These are phyloP conservation scores for Candida ortonii DNA, from an alignment of 805 yeast species.

Conservation along the genomic window DNA sequence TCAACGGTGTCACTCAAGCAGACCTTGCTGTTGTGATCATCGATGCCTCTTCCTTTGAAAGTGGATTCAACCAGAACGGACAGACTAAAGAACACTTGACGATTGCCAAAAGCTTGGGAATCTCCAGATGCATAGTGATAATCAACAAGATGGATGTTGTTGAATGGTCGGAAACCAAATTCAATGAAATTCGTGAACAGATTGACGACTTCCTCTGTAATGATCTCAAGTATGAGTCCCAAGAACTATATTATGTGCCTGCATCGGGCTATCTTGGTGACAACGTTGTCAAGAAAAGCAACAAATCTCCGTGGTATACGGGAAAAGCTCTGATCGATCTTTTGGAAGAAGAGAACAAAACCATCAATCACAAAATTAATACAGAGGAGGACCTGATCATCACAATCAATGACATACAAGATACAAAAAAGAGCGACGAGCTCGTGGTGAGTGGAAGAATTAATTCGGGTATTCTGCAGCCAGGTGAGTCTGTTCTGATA, in stretches of 20 bases:
- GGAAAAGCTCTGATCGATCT: slow-evolving; percentile 48
- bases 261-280: slow-evolving; percentile 68
- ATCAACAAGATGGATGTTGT: slow-evolving; percentile 70
- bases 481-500: slow-evolving; percentile 61
- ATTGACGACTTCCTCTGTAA: slow-evolving; percentile 48
- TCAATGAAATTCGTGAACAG: slow-evolving; percentile 46
- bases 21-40: slow-evolving; percentile 72
- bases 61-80: slow-evolving; percentile 64
- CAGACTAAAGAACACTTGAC: slow-evolving; percentile 79
- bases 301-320: slow-evolving; percentile 28
- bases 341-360: slow-evolving; percentile 36
- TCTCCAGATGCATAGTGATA: slow-evolving; percentile 57
- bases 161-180: slow-evolving; percentile 54
- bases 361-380: slow-evolving; percentile 12
- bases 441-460: slow-evolving; percentile 62
- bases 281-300: slow-evolving; percentile 52
- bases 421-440: slow-evolving; percentile 44
- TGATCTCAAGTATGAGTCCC: slow-evolving; percentile 47
- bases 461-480: slow-evolving; percentile 64
- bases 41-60: slow-evolving; percentile 72
- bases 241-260: slow-evolving; percentile 54
- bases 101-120: slow-evolving; percentile 64
- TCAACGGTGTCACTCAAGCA: slow-evolving; percentile 78
- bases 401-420: slow-evolving; percentile 60
- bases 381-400: slow-evolving; percentile 48